Percentiles rank a stretch among this genome's conserved stretches.
phyloP scores from a whole-genome alignment of 352 stramenopile species.

The Phytophthora fragariae region DNA sequence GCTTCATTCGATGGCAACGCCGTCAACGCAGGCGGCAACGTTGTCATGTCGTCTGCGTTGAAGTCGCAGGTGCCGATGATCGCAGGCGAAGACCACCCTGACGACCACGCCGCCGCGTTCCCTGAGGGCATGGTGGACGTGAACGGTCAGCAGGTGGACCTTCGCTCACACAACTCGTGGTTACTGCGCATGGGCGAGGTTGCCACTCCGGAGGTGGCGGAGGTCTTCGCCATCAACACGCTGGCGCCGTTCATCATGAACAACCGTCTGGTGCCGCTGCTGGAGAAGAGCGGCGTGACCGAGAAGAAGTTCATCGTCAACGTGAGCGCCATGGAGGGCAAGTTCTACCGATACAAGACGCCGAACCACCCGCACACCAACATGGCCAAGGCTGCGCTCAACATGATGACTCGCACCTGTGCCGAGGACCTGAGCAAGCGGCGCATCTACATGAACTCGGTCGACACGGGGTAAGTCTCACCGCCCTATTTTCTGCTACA shows the following conservation, averaged over 20 bases:
- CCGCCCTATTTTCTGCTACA: not conserved
- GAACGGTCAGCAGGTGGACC: conserved; percentile 97
- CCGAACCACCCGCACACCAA: conserved; percentile 98
- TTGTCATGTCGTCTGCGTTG: conserved; percentile 77
- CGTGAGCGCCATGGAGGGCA: conserved; percentile 98
- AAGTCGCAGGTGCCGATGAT: conserved; percentile 88
- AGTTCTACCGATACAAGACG: conserved; percentile 98
- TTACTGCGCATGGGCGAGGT: conserved; percentile 95
- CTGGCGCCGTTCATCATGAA: conserved; percentile 98
- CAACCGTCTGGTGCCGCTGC: conserved; percentile 91
- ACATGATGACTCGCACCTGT: conserved; percentile 99
- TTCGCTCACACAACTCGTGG: conserved; percentile 96
- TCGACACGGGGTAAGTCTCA: conserved; percentile 93
- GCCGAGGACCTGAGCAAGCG: conserved; percentile 95
- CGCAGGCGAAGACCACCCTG: conserved; percentile 71
- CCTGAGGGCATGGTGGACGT: conserved; percentile 91
- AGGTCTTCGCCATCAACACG: conserved; percentile 95
- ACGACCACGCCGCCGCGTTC: conserved; percentile 66
- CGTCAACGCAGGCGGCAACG: conserved; percentile 29
- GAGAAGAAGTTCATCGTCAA: conserved; percentile 96
- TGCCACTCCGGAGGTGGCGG: conserved; percentile 84
- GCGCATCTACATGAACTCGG: conserved; percentile 97
- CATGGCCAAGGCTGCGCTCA: conserved; percentile 98
- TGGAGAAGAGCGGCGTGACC: conserved; percentile 65
- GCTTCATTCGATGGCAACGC: conserved; percentile 29